A percentile compares a stretch with the other conserved stretches of the same genome.
Conservation (phyloP, 2,329 filamentous ascomycete species). For the Xylaria multiplex region DNA sequence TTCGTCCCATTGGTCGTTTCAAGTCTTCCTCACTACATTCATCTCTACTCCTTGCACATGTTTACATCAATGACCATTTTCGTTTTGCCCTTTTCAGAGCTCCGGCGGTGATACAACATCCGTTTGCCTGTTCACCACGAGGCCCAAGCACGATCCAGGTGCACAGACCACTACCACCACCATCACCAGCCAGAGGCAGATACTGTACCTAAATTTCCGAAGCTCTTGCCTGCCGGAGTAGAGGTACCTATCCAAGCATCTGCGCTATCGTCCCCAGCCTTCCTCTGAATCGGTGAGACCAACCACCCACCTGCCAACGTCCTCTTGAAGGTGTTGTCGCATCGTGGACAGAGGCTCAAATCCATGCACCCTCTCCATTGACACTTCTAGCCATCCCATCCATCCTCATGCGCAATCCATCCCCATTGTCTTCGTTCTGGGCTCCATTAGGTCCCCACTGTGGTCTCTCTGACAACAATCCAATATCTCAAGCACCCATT, state of each 20-base stretch:
- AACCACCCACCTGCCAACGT: conserved; percentile 26
- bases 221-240: conserved; percentile 31
- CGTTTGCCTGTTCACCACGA: background rate
- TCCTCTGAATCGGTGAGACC: conserved; percentile 35
- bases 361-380: background rate
- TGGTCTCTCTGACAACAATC: too few species aligned
- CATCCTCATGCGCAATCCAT: background rate
- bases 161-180: conserved; percentile 15
- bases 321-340: conserved; percentile 8
- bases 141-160: conserved; percentile 16
- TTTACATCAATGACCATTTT: conserved; percentile 25
- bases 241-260: conserved; percentile 16
- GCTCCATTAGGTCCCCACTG: too few species aligned
- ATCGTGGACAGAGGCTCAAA: conserved; percentile 14
- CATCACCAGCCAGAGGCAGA: background rate
- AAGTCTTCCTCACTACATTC: conserved; percentile 16
- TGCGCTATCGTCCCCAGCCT: conserved; percentile 27
- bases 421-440: too few species aligned
- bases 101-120: conserved; percentile 15
- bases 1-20: conserved; percentile 29
- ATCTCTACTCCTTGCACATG: conserved; percentile 29
- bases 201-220: background rate
- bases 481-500: too few species aligned
- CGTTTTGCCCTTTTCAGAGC: background rate
- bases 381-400: background rate